phyloP scores from a whole-genome alignment of 1,139 yeast genomes.

The Pichia norvegensis region DNA sequence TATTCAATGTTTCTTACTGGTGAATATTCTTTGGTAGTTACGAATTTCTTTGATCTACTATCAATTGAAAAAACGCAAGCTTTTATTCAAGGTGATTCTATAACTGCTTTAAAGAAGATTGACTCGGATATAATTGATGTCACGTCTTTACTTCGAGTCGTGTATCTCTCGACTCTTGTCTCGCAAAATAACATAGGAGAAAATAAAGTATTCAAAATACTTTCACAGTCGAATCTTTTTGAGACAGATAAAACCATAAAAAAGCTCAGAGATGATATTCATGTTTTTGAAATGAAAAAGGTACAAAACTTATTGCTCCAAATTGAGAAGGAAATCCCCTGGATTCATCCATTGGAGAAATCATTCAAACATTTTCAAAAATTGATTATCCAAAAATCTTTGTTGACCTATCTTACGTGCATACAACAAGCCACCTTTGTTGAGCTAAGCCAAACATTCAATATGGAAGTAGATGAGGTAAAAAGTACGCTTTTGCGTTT shows the following conservation, averaged over 20 bases:
- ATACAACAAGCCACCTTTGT: slow-evolving; percentile 15
- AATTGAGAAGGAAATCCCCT: slow-evolving; percentile 1
- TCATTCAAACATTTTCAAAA: background rate
- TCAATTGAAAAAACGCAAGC: background rate
- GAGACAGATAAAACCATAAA: slow-evolving; percentile 1
- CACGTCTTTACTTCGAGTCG: slow-evolving; percentile 2
- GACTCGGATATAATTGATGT: slow-evolving; percentile 5
- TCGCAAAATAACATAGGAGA: slow-evolving; percentile 1
- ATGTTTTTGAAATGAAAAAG: background rate
- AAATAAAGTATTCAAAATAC: background rate
- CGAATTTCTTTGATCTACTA: background rate
- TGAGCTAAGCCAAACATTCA: slow-evolving; percentile 18
- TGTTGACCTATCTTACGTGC: slow-evolving; percentile 19
- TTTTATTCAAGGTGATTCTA: slow-evolving; percentile 1
- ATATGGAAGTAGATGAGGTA: slow-evolving; percentile 7
- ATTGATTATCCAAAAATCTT: slow-evolving; percentile 11
- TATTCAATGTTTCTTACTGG: slow-evolving; percentile 12
- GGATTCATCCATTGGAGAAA: slow-evolving; percentile 2
- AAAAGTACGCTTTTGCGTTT: slow-evolving; percentile 14
- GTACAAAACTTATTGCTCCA: background rate
- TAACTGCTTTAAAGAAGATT: background rate
- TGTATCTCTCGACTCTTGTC: slow-evolving; percentile 1
- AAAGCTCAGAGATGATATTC: background rate
- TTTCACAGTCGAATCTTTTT: background rate
- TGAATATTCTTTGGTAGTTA: slow-evolving; percentile 7